Percentiles rank a stretch among this genome's conserved stretches.
Evolutionary conservation across 352 stramenopile genomes (phyloP).

Genomic region (Phytophthora lateralis): DNA sequence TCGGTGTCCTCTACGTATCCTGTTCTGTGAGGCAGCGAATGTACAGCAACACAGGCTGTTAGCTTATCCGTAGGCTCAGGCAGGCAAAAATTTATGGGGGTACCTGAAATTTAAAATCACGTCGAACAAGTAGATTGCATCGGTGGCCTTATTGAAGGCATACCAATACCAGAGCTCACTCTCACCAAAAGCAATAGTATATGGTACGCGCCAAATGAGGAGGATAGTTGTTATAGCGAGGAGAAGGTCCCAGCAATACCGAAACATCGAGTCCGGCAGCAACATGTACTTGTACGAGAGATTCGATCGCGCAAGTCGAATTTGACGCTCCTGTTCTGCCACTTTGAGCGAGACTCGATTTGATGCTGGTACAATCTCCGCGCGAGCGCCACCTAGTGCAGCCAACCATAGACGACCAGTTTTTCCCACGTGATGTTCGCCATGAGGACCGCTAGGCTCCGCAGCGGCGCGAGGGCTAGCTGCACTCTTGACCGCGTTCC

Average conservation of each 20-base stretch:
- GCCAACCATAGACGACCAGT: conserved; percentile 21
- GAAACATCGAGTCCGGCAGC: conserved; percentile 43
- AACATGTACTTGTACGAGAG: conserved; percentile 55
- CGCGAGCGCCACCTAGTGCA: conserved; percentile 24
- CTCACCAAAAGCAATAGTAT: conserved; percentile 60
- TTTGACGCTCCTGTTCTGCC: conserved; percentile 49
- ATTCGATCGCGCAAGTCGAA: conserved; percentile 39
- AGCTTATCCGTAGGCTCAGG: background rate
- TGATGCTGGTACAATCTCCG: conserved; percentile 54
- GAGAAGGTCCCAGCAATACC: conserved; percentile 60
- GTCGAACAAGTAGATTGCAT: conserved; percentile 58
- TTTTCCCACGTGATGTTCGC: conserved; percentile 18
- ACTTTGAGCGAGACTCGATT: conserved; percentile 67
- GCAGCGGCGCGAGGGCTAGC: conserved; percentile 5
- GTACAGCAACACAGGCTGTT: background rate
- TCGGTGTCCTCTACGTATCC: conserved; percentile 61
- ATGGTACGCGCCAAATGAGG: conserved; percentile 64
- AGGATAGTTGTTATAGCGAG: conserved; percentile 59
- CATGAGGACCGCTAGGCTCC: background rate
- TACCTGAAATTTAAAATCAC: conserved; percentile 66
- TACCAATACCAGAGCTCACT: conserved; percentile 47
- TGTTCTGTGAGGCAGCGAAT: conserved; percentile 37
- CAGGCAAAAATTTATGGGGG: background rate
- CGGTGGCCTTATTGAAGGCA: conserved; percentile 54
- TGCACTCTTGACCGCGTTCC: conserved; percentile 20